Conservation (phyloP, 192 early-diverging fungal genomes). For the Diversispora epigaea region DNA sequence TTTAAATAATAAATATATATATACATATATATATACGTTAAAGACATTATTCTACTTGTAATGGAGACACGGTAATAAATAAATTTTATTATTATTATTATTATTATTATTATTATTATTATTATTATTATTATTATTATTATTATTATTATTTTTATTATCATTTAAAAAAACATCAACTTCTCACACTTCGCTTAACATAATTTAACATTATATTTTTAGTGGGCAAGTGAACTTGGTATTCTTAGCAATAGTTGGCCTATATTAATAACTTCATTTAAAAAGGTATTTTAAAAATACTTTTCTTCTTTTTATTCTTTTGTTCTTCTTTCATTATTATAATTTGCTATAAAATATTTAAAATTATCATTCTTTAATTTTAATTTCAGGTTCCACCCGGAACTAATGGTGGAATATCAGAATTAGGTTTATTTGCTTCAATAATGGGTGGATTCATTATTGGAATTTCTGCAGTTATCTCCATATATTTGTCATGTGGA, state of each 20-base stretch:
- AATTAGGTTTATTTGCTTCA: conserved; percentile 74
- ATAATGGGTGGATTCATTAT: conserved; percentile 71
- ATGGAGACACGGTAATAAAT: conserved; percentile 55
- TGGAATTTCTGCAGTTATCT: conserved; percentile 59
- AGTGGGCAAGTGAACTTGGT: conserved; percentile 91
- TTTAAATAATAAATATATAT: background rate
- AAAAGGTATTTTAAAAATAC: conserved; percentile 5
- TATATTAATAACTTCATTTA: conserved; percentile 75
- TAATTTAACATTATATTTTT: background rate
- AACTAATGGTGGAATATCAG: conserved; percentile 84
- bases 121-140: background rate
- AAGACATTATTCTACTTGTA: conserved; percentile 57
- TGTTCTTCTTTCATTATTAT: too few species aligned
- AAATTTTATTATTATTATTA: background rate
- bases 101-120: background rate
- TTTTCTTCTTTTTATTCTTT: background rate
- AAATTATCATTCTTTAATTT: background rate
- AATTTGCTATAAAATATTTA: background rate
- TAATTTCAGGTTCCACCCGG: conserved; percentile 73
- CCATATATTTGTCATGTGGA: conserved; percentile 49
- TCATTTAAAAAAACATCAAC: background rate
- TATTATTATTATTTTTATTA: background rate
- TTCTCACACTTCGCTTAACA: background rate
- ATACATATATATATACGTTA: background rate
- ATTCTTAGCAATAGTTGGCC: conserved; percentile 74